These are phyloP conservation scores for Vaccinium macrocarpon DNA, from an alignment of 148 eudicot genomes.

Conservation along the genomic window DNA sequence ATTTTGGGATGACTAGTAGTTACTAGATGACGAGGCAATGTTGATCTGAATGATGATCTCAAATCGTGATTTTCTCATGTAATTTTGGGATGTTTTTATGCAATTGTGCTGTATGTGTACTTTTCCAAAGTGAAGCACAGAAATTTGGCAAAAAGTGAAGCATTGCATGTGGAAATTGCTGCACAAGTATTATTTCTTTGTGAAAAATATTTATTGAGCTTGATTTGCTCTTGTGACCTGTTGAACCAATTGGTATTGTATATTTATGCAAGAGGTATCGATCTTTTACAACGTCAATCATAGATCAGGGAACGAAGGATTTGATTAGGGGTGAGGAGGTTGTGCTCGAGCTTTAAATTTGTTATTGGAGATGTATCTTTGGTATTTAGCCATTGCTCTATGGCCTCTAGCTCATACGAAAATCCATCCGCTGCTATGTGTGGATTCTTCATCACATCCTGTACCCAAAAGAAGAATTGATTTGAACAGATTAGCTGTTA, in stretches of 20 bases:
- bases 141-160: neutral
- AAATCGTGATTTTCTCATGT: too few species aligned
- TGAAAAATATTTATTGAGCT: neutral
- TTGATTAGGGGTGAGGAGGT: constrained; percentile 56
- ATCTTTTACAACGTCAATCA: constrained; percentile 48
- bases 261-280: constrained; percentile 4
- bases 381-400: constrained; percentile 55
- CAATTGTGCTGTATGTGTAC: too few species aligned
- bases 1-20: neutral
- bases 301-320: constrained; percentile 58
- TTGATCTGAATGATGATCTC: too few species aligned
- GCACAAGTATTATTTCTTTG: neutral
- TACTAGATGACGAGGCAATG: too few species aligned
- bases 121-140: too few species aligned
- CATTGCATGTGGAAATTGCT: neutral
- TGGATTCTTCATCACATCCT: constrained; percentile 81
- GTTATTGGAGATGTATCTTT: constrained; percentile 70
- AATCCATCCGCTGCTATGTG: constrained; percentile 81
- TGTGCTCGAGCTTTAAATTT: constrained; percentile 53
- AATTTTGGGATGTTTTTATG: too few species aligned
- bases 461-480: constrained; percentile 20
- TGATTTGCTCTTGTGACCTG: neutral
- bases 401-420: constrained; percentile 82
- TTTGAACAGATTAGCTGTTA: neutral
- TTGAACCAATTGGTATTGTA: neutral